Percentiles rank a stretch among this genome's conserved stretches.
These are phyloP conservation scores for Haematococcus lacustris DNA, from an alignment of 139 green algal species.

Conservation along the genomic window DNA sequence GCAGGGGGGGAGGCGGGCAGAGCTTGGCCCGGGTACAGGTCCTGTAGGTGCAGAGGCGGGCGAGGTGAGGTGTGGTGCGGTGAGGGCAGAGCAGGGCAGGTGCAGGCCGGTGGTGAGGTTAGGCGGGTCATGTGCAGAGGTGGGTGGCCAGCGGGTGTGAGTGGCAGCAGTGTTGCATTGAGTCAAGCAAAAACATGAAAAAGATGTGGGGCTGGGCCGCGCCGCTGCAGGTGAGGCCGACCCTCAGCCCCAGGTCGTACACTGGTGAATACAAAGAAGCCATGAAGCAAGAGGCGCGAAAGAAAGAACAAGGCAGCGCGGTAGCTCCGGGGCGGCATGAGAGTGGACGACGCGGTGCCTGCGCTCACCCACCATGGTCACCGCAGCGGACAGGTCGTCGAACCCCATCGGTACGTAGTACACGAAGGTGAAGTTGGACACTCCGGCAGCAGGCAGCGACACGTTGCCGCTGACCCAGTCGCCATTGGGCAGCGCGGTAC, in stretches of 20 bases:
- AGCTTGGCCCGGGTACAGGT: background rate
- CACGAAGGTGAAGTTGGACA: conserved; percentile 28
- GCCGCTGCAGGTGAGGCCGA: conserved; percentile 13
- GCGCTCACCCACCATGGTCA: too few species aligned
- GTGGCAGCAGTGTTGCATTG: conserved; percentile 3
- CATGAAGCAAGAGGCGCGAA: background rate
- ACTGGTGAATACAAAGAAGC: background rate
- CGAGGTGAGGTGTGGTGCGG: background rate
- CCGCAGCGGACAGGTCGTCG: conserved; percentile 31
- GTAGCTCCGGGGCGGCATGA: conserved; percentile 17
- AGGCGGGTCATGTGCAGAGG: background rate
- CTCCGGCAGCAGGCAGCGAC: conserved; percentile 11
- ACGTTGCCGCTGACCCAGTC: conserved; percentile 16
- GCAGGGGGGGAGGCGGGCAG: conserved; percentile 1
- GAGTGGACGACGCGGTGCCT: background rate
- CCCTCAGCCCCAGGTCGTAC: background rate
- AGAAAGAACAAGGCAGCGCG: background rate
- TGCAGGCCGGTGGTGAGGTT: background rate
- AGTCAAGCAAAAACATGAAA: background rate
- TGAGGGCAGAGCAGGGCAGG: background rate
- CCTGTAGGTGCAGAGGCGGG: background rate
- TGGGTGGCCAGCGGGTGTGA: background rate
- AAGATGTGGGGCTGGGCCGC: background rate
- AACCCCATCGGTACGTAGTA: conserved; percentile 25
- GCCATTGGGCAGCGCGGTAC: background rate